These are phyloP conservation scores for Buddleja alternifolia DNA, from an alignment of 257 asterid genomes.

Conservation along the genomic window DNA sequence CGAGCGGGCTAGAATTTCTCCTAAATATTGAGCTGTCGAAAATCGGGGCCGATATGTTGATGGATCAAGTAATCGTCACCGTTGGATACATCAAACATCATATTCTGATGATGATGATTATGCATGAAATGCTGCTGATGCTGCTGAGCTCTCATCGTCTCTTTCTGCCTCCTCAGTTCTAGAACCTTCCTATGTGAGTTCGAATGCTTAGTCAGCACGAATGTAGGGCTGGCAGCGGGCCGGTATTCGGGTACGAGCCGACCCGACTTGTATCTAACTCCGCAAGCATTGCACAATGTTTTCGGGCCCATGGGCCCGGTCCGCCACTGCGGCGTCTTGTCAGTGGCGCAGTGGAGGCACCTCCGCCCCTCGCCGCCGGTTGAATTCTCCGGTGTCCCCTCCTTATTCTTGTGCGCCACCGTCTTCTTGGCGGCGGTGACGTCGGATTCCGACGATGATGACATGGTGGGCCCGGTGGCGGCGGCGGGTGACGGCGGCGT, in stretches of 20 bases:
- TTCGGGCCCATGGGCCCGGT: slow-evolving; percentile 97
- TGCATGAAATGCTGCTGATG: slow-evolving; percentile 62
- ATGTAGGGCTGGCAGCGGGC: slow-evolving; percentile 97
- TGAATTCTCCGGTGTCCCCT: slow-evolving; percentile 33
- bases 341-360: slow-evolving; percentile 93
- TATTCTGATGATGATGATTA: slow-evolving; percentile 49
- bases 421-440: slow-evolving; percentile 35
- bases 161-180: slow-evolving; percentile 88
- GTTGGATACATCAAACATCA: slow-evolving; percentile 71
- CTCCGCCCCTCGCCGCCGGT: slow-evolving; percentile 56
- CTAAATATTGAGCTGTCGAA: slow-evolving; percentile 60
- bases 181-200: slow-evolving; percentile 87
- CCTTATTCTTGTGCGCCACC: slow-evolving; percentile 42
- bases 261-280: slow-evolving; percentile 90
- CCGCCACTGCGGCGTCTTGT: slow-evolving; percentile 97
- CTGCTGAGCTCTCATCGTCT: slow-evolving; percentile 56
- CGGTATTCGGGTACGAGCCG: slow-evolving; percentile 92
- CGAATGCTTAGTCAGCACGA: slow-evolving; percentile 75
- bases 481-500: slow-evolving; percentile 31
- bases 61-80: slow-evolving; percentile 83
- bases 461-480: slow-evolving; percentile 11
- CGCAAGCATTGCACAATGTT: slow-evolving; percentile 92
- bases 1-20: no score
- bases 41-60: slow-evolving; percentile 83
- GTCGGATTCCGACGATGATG: slow-evolving; percentile 64